phyloP scores from a whole-genome alignment of 441 rosid species.

The Aquilaria agallochum region DNA sequence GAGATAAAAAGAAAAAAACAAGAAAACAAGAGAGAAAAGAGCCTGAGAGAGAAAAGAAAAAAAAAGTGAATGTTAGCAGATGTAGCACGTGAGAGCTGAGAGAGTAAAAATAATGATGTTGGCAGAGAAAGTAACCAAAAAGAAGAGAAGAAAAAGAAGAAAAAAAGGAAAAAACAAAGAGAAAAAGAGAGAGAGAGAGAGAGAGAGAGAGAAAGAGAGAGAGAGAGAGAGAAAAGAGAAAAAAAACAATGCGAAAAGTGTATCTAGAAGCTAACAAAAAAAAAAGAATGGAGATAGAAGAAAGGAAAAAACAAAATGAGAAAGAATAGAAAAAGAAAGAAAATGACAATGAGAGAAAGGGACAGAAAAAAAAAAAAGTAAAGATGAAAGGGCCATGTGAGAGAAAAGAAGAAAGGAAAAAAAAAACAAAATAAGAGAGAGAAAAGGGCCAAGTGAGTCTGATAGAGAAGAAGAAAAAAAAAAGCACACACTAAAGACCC shows the following conservation, averaged over 20 bases:
- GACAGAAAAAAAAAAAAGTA: background rate
- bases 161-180: constrained; percentile 9
- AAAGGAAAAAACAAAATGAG: background rate
- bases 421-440: too few species aligned
- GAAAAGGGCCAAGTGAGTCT: too few species aligned
- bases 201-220: too few species aligned
- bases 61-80: background rate
- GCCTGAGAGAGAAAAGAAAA: too few species aligned
- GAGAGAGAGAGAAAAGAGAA: constrained; percentile 22
- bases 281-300: constrained; percentile 3
- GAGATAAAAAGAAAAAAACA: background rate
- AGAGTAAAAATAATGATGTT: too few species aligned
- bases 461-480: too few species aligned
- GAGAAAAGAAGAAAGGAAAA: too few species aligned
- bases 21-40: too few species aligned
- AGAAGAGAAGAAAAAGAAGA: background rate
- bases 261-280: constrained; percentile 21
- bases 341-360: background rate
- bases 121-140: background rate
- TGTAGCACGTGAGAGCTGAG: background rate
- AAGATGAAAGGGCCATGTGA: too few species aligned
- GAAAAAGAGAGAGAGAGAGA: constrained; percentile 9
- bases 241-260: constrained; percentile 28
- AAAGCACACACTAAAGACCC: too few species aligned
- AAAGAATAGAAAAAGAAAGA: background rate